Evolutionary conservation across 352 stramenopile genomes (phyloP).

Genomic region (Vaucheria bursata): DNA sequence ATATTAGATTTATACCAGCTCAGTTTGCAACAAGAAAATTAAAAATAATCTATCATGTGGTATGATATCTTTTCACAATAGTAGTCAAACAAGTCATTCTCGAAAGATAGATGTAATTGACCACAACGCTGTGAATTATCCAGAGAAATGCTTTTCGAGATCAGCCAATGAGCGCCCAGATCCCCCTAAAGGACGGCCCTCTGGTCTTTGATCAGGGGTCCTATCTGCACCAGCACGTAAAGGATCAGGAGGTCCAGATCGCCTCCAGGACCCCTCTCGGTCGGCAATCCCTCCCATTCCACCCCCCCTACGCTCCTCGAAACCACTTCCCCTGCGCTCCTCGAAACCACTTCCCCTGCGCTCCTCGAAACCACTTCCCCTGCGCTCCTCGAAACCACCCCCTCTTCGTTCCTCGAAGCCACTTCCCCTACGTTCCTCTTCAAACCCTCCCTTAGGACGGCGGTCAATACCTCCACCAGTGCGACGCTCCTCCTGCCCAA

Average conservation of each 20-base stretch:
- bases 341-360: constrained; percentile 11
- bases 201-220: background rate
- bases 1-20: too few relatives aligned
- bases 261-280: background rate
- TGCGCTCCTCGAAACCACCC: background rate
- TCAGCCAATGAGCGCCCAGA: background rate
- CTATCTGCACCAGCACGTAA: too few relatives aligned
- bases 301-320: constrained; percentile 9
- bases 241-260: background rate
- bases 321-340: background rate
- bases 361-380: background rate
- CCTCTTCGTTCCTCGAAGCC: constrained; percentile 23
- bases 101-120: background rate
- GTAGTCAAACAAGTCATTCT: background rate
- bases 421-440: background rate
- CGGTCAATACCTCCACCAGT: constrained; percentile 1
- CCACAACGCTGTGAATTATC: background rate
- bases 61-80: too few relatives aligned
- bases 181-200: background rate
- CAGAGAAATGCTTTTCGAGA: constrained; percentile 7
- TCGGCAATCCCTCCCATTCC: constrained; percentile 8
- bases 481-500: constrained; percentile 19
- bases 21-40: too few relatives aligned
- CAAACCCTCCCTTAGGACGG: background rate
- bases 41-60: too few relatives aligned